These are phyloP conservation scores for Phtheirospermum japonicum DNA, from an alignment of 257 asterid species.

Conservation along the genomic window DNA sequence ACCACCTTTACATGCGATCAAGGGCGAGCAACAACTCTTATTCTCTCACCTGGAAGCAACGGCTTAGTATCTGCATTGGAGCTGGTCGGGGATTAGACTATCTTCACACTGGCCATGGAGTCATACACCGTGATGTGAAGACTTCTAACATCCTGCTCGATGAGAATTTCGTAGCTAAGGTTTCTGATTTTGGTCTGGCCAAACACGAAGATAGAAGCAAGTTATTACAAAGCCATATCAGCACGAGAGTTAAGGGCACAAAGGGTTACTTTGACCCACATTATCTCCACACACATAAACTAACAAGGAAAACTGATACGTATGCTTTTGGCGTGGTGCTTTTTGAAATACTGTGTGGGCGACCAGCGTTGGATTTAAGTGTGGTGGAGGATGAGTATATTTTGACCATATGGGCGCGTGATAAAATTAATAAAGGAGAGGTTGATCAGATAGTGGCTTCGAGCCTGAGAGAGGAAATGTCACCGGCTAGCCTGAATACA, in stretches of 20 bases:
- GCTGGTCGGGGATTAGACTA: constrained; percentile 53
- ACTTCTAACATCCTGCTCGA: constrained; percentile 55
- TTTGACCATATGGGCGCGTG: constrained; percentile 41
- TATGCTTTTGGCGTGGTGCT: constrained; percentile 62
- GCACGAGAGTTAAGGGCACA: constrained; percentile 59
- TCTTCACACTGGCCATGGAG: constrained; percentile 44
- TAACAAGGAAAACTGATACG: constrained; percentile 49
- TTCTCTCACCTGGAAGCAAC: constrained; percentile 45
- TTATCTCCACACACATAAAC: constrained; percentile 37
- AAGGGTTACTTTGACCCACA: constrained; percentile 54
- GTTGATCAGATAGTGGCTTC: constrained; percentile 40
- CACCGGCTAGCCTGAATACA: constrained; percentile 35
- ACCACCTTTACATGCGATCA: constrained; percentile 45
- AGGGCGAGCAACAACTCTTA: constrained; percentile 13
- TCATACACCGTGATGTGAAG: constrained; percentile 61
- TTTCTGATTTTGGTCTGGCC: constrained; percentile 67
- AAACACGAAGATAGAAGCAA: constrained; percentile 39
- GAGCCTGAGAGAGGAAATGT: constrained; percentile 33
- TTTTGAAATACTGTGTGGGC: constrained; percentile 54
- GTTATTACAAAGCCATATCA: constrained; percentile 34
- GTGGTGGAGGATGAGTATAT: constrained; percentile 35
- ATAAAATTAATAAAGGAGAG: constrained; percentile 42
- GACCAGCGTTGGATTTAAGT: constrained; percentile 42
- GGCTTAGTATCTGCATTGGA: constrained; percentile 52
- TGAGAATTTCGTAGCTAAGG: constrained; percentile 47